Base-by-base conservation (phyloP, 352 stramenopile species). In the Pythium rishiriense region DNA sequence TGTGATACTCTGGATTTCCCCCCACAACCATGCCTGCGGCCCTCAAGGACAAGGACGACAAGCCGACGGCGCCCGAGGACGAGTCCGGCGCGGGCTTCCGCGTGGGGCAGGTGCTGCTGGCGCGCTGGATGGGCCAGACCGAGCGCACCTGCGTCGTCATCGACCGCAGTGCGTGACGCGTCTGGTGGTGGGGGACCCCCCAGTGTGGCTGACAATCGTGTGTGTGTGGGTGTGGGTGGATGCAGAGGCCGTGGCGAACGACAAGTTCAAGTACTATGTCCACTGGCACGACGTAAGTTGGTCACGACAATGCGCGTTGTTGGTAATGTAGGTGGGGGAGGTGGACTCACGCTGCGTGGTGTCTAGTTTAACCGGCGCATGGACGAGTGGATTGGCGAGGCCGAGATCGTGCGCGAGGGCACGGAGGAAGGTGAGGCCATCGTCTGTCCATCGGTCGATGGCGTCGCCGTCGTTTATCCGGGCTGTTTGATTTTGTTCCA, bases 351-450 rank as follows among this genome's bases (percentile, higher is more conserved):
- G 25, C 3, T 12, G n/a, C 19, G 17, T 25, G 3, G 17, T 56
- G 3, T 21, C 49, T 53, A 93, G 86, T 91, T 91, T 58, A 96
- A 96, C 62, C 85, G 87, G 37, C 83, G 87, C 43, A 96, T 96
- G 87, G 87, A 96, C 72, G 83, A 92, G 53, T 96, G 87, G 87
- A 93, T 96, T 70, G 85, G 89, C 56, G 82, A 87, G 57, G 70
- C 84, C 60, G 87, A 96, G 58, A 83, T 96, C 57, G 75, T 93
- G 35, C 82, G 85, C 26, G 68, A 77, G 41, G 83, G 82, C 22
- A 91, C 84, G 0, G 84, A 93, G 22, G 81, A 93, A 65, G 70
- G 71, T 72, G n/a, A n/a, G 49, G 25, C 41, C 42, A 11, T 45
- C 7, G 10, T 43, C 37, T 43, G 11, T 43, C 14, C 9, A n/a